Conservation (phyloP, 148 eudicot genomes). For the Cornus suecica region DNA sequence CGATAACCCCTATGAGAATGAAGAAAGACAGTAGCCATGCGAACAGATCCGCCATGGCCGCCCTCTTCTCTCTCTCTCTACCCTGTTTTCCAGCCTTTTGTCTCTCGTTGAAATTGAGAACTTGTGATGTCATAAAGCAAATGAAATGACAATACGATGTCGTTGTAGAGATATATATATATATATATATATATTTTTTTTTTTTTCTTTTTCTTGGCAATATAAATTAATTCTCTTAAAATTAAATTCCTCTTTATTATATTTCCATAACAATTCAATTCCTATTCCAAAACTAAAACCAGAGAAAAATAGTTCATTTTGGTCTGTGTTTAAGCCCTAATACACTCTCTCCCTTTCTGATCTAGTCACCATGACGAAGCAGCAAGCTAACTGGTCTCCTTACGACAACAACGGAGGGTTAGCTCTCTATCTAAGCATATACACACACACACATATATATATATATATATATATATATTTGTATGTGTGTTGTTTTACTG, state of each 20-base stretch:
- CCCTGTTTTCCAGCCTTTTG: not conserved
- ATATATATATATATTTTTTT: too few relatives aligned
- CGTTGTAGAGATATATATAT: too few relatives aligned
- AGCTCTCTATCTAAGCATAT: conserved; percentile 5
- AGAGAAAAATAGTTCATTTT: not conserved
- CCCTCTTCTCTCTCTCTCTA: not conserved
- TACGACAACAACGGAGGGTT: conserved; percentile 96
- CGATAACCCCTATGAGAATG: conserved; percentile 29
- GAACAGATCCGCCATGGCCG: conserved; percentile 35
- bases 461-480: too few relatives aligned
- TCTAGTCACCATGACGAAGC: conserved; percentile 46
- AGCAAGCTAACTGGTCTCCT: conserved; percentile 77
- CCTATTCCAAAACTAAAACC: too few relatives aligned
- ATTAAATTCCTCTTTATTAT: too few relatives aligned
- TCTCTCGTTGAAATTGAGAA: not conserved
- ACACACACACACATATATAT: too few relatives aligned
- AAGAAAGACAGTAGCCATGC: conserved; percentile 50
- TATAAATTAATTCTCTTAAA: not conserved
- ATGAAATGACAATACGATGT: too few relatives aligned
- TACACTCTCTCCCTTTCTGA: not conserved
- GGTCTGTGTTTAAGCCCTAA: not conserved
- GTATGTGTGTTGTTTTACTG: not conserved
- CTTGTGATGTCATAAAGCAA: not conserved
- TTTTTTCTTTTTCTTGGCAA: not conserved
- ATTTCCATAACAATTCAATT: too few relatives aligned